Conservation (phyloP, 495 filamentous ascomycete genomes). For the Aspergillus ostianus region DNA sequence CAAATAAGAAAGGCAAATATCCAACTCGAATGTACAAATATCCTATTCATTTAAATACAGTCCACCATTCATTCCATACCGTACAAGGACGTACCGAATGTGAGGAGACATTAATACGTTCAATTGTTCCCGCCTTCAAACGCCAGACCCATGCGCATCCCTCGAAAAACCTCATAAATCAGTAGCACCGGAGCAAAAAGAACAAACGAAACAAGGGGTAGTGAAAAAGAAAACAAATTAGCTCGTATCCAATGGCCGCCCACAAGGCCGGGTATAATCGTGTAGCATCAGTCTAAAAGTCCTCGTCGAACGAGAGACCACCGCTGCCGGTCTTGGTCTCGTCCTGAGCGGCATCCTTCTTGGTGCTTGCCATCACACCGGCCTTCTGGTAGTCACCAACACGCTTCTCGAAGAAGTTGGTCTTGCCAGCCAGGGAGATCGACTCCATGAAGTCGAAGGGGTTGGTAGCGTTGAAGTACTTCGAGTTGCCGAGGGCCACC, state of each 20-base stretch:
- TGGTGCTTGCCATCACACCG: constrained; percentile 93
- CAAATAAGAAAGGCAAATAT: constrained; percentile 8
- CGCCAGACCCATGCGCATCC: constrained; percentile 45
- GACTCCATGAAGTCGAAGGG: constrained; percentile 99
- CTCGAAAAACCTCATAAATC: constrained; percentile 35
- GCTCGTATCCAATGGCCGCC: constrained; percentile 26
- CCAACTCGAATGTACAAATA: constrained; percentile 23
- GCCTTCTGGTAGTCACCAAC: constrained; percentile 99
- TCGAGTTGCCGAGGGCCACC: constrained; percentile 85
- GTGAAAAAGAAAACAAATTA: constrained; percentile 26
- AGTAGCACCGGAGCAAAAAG: constrained; percentile 21
- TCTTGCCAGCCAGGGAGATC: constrained; percentile 97
- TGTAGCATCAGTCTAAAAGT: constrained; percentile 67
- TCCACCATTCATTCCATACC: constrained; percentile 20
- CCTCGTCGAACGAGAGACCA: constrained; percentile 92
- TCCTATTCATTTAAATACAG: constrained; percentile 29
- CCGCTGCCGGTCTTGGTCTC: constrained; percentile 58
- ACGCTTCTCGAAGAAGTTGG: constrained; percentile 99
- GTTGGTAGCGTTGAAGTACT: constrained; percentile 88
- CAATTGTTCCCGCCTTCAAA: constrained; percentile 27
- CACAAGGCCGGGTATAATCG: constrained; percentile 30
- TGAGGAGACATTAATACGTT: constrained; percentile 12
- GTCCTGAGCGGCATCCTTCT: constrained; percentile 67
- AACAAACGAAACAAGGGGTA: constrained; percentile 13
- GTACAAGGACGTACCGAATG: constrained; percentile 11